phyloP scores from a whole-genome alignment of 2,329 filamentous ascomycete species.

The Penicillium aurantiogriseum region DNA sequence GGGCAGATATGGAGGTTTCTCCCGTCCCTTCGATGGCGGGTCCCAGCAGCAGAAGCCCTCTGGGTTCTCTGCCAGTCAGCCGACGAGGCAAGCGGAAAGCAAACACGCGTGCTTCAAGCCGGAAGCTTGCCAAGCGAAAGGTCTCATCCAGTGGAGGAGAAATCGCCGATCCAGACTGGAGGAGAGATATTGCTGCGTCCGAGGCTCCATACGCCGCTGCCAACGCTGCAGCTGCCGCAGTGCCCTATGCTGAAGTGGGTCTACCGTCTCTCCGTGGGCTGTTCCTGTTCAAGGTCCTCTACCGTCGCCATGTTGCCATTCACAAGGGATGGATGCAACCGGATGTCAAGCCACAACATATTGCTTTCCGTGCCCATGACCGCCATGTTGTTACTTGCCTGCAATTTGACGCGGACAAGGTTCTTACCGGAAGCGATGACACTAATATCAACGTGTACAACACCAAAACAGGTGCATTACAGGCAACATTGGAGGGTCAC shows the following conservation, averaged over 20 bases:
- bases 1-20: conserved; percentile 41
- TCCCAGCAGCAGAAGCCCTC: conserved; percentile 25
- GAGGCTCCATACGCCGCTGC: conserved; percentile 84
- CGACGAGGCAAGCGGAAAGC: conserved; percentile 51
- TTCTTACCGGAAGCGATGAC: conserved; percentile 95
- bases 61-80: conserved; percentile 22
- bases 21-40: conserved; percentile 25
- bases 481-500: conserved; percentile 82
- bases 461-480: conserved; percentile 84
- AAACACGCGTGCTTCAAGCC: conserved; percentile 43
- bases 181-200: conserved; percentile 52
- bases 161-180: conserved; percentile 45
- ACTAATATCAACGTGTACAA: conserved; percentile 98
- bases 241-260: conserved; percentile 78
- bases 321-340: conserved; percentile 85
- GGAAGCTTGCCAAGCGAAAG: conserved; percentile 60
- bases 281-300: conserved; percentile 94
- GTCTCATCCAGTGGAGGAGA: conserved; percentile 47
- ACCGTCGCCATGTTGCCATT: conserved; percentile 88
- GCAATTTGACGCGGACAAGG: conserved; percentile 97
- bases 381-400: conserved; percentile 96
- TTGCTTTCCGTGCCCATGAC: conserved; percentile 94
- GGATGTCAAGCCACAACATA: conserved; percentile 79
- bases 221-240: conserved; percentile 75
- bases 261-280: conserved; percentile 75